Conservation (phyloP, 1,284 basidiomycete species). For the Melampsora abietis-canadensis region DNA sequence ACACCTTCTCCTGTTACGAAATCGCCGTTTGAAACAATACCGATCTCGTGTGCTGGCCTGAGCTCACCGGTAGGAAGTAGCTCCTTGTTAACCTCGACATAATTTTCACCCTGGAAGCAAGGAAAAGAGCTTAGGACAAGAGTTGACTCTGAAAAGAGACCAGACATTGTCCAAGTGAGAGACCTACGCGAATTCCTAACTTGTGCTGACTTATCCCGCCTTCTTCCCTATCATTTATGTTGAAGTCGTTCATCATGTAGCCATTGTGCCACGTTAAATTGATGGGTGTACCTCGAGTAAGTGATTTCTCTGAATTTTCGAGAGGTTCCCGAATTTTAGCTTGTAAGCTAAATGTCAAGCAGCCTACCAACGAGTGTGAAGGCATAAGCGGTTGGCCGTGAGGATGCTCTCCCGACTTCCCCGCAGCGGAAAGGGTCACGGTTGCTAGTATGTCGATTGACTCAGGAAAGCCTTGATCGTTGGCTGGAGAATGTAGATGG, state of each 20-base stretch:
- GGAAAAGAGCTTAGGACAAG: background rate
- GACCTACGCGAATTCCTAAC: conserved; percentile 34
- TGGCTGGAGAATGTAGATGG: conserved; percentile 28
- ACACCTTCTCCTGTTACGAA: background rate
- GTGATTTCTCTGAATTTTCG: background rate
- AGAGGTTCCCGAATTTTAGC: conserved; percentile 13
- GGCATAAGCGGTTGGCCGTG: background rate
- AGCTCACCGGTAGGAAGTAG: conserved; percentile 30
- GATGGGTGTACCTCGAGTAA: conserved; percentile 21
- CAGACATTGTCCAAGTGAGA: background rate
- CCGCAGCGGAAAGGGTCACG: conserved; percentile 6
- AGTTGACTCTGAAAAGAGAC: background rate
- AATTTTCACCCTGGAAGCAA: conserved; percentile 18
- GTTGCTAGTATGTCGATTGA: conserved; percentile 35
- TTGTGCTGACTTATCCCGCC: conserved; percentile 25
- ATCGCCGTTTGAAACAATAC: conserved; percentile 13
- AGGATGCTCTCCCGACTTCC: background rate
- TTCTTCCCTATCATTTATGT: background rate
- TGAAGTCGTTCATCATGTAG: conserved; percentile 23
- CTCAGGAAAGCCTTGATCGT: conserved; percentile 38
- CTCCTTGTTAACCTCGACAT: conserved; percentile 6
- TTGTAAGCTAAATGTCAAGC: conserved; percentile 15
- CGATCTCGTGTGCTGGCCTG: conserved; percentile 3
- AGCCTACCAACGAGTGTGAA: conserved; percentile 1
- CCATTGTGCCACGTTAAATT: conserved; percentile 41